Evolutionary conservation across 257 asterid genomes (phyloP).

Genomic region (Verbena officinalis): DNA sequence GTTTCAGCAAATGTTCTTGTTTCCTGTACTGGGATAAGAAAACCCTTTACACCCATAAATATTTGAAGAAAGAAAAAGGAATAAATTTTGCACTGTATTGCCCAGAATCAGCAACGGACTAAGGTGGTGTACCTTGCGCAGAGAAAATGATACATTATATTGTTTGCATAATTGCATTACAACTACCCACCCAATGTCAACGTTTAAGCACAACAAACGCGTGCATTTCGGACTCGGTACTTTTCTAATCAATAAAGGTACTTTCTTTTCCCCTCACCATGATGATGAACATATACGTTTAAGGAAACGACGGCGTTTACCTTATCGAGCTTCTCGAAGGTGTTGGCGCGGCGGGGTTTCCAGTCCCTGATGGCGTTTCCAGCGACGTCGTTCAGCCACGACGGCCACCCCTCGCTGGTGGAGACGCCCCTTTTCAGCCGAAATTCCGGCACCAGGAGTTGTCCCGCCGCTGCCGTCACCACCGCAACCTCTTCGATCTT

Average conservation of each 20-base stretch:
- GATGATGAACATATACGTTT: background rate
- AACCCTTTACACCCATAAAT: background rate
- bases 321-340: conserved; percentile 89
- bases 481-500: conserved; percentile 35
- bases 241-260: conserved; percentile 26
- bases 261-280: conserved; percentile 16
- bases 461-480: conserved; percentile 14
- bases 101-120: conserved; percentile 14
- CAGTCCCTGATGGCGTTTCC: conserved; percentile 87
- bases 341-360: conserved; percentile 89
- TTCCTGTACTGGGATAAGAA: background rate
- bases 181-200: background rate
- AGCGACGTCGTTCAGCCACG: conserved; percentile 79
- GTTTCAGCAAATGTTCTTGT: background rate
- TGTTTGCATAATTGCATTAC: conserved; percentile 1
- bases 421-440: conserved; percentile 42
- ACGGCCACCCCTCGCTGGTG: conserved; percentile 71
- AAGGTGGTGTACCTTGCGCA: conserved; percentile 27
- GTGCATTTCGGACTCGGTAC: conserved; percentile 37
- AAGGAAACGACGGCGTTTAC: conserved; percentile 35
- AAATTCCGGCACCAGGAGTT: conserved; percentile 36
- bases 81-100: background rate
- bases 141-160: background rate
- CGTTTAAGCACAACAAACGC: background rate
- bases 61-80: background rate